A percentile compares a stretch with the other conserved stretches of the same genome.
Conservation (phyloP, 2,329 filamentous ascomycete genomes). For the Fusarium zealandicum region DNA sequence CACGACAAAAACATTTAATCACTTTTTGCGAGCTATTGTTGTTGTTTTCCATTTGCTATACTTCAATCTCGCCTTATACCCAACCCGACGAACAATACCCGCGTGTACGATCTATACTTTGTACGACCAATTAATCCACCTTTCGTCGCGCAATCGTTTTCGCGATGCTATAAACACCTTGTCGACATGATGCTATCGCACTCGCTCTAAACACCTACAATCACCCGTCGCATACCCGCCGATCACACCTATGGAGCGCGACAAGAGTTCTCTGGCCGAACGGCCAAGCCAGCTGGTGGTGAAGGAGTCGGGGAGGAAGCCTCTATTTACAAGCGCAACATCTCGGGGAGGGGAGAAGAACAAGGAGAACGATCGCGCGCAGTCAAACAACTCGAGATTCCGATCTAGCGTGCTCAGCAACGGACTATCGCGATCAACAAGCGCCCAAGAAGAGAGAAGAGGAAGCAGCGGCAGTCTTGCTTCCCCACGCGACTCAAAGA, state of each 20-base stretch:
- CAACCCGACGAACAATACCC: constrained; percentile 3
- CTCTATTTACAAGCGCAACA: constrained; percentile 47
- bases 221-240: constrained; percentile 8
- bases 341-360: constrained; percentile 33
- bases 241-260: constrained; percentile 37
- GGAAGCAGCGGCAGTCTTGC: constrained; percentile 33
- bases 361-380: constrained; percentile 33
- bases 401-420: constrained; percentile 24
- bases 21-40: constrained; percentile 29
- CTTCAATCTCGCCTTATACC: constrained; percentile 8
- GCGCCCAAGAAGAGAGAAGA: constrained; percentile 37
- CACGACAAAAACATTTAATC: constrained; percentile 34
- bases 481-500: constrained; percentile 45
- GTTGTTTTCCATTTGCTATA: constrained; percentile 22
- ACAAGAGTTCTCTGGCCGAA: constrained; percentile 32
- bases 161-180: constrained; percentile 38
- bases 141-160: constrained; percentile 2
- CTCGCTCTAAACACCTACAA: constrained; percentile 19
- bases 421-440: constrained; percentile 35
- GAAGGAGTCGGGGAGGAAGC: constrained; percentile 51
- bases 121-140: constrained; percentile 3
- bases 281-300: constrained; percentile 46
- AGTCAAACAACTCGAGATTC: constrained; percentile 18
- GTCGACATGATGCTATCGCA: constrained; percentile 30
- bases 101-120: constrained; percentile 1